phyloP scores from a whole-genome alignment of 768 basidiomycete genomes.

The Chalciporus piperatus region DNA sequence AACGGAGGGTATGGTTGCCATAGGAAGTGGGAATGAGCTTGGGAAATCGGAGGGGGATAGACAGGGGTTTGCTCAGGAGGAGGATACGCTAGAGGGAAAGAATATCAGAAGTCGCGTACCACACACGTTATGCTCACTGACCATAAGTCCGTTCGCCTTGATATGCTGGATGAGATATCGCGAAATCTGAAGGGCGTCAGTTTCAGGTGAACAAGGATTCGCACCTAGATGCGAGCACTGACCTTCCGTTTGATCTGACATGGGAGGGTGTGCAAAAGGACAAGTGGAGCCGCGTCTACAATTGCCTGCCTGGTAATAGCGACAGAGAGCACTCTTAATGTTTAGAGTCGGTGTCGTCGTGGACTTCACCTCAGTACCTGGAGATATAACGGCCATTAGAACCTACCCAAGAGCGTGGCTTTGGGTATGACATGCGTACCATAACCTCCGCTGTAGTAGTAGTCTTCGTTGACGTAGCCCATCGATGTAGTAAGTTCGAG shows the following conservation, averaged over 20 bases:
- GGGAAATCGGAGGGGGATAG: constrained; percentile 17
- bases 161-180: constrained; percentile 11
- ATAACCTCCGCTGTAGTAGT: constrained; percentile 2
- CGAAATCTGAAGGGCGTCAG: constrained; percentile 15
- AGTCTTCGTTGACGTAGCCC: constrained; percentile 16
- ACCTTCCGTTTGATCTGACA: constrained; percentile 16
- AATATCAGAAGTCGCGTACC: constrained; percentile 2
- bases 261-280: constrained; percentile 21
- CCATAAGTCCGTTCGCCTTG: constrained; percentile 15
- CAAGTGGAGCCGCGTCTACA: constrained; percentile 29
- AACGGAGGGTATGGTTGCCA: constrained; percentile 32
- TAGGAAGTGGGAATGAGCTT: constrained; percentile 17
- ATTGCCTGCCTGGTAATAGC: constrained; percentile 24
- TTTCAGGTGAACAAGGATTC: not conserved
- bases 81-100: constrained; percentile 18
- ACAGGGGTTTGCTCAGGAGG: constrained; percentile 14
- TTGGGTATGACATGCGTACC: constrained; percentile 12
- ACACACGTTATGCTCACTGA: constrained; percentile 7
- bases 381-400: constrained; percentile 10
- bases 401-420: not conserved
- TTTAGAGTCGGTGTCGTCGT: not conserved
- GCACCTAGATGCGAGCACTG: constrained; percentile 1
- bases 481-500: constrained; percentile 10
- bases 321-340: constrained; percentile 17
- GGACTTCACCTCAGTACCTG: constrained; percentile 10